A percentile compares a stretch with the other conserved stretches of the same genome.
phyloP scores from a whole-genome alignment of 2,329 filamentous ascomycete species.

The Trichoderma sp. region DNA sequence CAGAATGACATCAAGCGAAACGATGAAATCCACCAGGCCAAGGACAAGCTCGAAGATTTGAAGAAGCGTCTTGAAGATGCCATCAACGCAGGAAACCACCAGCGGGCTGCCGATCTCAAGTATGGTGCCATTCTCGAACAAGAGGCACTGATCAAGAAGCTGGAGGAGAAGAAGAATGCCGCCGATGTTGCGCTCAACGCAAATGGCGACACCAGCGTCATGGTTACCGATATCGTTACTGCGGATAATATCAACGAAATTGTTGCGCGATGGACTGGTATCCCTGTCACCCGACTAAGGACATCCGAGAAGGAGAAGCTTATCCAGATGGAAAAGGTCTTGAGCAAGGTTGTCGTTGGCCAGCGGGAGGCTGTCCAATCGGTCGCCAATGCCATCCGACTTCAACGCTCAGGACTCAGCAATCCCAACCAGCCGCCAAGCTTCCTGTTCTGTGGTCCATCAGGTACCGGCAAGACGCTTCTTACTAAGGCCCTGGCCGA shows the following conservation, averaged over 20 bases:
- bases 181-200: constrained; percentile 69
- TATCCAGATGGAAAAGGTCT: constrained; percentile 89
- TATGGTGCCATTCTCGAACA: constrained; percentile 98
- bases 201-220: constrained; percentile 57
- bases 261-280: constrained; percentile 95
- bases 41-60: constrained; percentile 88
- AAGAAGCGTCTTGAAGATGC: constrained; percentile 92
- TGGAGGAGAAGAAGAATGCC: constrained; percentile 76
- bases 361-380: constrained; percentile 91
- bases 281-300: constrained; percentile 88
- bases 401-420: constrained; percentile 88
- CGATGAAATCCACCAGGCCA: constrained; percentile 88
- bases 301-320: constrained; percentile 98
- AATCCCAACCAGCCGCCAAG: constrained; percentile 97
- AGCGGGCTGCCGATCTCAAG: constrained; percentile 86
- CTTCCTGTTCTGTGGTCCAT: constrained; percentile 98
- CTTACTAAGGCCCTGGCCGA: constrained; percentile 96
- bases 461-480: constrained; percentile 95
- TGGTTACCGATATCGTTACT: constrained; percentile 90
- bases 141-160: constrained; percentile 70
- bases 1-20: constrained; percentile 87
- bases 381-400: constrained; percentile 91
- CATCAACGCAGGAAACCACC: constrained; percentile 79
- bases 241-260: constrained; percentile 99
- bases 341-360: constrained; percentile 82